These are phyloP conservation scores for Entamoeba invadens DNA, from an alignment of 208 protist species.

Conservation along the genomic window DNA sequence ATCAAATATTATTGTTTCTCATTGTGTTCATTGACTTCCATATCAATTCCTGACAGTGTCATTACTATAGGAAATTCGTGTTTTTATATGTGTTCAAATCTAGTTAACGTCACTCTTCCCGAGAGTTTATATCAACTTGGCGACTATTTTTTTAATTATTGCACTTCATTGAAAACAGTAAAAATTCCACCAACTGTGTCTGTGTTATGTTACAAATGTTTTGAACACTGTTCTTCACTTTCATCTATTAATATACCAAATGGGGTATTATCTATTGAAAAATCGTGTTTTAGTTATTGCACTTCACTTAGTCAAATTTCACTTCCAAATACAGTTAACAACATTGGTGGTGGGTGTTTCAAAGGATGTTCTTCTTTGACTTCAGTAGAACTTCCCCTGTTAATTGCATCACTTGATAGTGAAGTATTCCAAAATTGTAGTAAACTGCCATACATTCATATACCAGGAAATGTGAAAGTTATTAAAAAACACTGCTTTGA, in stretches of 20 bases:
- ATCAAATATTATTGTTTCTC: not conserved
- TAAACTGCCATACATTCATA: too few relatives aligned
- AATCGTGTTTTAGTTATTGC: not conserved
- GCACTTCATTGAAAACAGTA: not conserved
- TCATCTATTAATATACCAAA: not conserved
- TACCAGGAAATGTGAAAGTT: too few relatives aligned
- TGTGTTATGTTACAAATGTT: not conserved
- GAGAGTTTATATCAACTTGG: not conserved
- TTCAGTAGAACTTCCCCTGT: not conserved
- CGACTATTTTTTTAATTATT: not conserved
- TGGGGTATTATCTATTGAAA: not conserved
- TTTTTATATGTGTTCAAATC: too few relatives aligned
- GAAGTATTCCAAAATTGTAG: not conserved
- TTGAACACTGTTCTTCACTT: not conserved
- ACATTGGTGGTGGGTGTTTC: not conserved
- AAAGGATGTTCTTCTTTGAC: not conserved
- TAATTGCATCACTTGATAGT: not conserved
- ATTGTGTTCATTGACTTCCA: not conserved
- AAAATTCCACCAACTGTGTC: not conserved
- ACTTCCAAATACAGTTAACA: not conserved
- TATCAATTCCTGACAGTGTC: not conserved
- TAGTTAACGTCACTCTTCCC: not conserved
- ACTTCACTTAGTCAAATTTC: not conserved
- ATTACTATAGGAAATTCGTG: not conserved
- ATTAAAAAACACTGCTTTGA: not conserved